Evolutionary conservation across 768 basidiomycete genomes (phyloP).

Genomic region (Rhodotorula toruloides): DNA sequence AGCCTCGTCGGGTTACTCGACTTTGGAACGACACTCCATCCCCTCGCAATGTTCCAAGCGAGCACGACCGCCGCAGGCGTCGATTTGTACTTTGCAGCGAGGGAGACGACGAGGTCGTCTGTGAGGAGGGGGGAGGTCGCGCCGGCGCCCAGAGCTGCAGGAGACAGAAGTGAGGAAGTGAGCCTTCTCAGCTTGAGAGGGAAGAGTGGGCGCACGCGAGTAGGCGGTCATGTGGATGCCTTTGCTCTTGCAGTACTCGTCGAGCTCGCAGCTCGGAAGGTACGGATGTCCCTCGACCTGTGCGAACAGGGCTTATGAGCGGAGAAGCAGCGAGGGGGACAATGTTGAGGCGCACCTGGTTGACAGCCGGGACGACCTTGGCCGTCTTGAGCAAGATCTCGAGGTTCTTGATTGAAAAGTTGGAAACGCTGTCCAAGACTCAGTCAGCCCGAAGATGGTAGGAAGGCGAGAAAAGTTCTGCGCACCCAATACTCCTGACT

Average conservation of each 20-base stretch:
- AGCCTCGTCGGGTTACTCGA: conserved; percentile 66
- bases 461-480: not conserved
- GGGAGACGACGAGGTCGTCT: conserved; percentile 57
- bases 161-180: not conserved
- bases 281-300: conserved; percentile 63
- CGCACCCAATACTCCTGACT: conserved; percentile 63
- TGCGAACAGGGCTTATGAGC: conserved; percentile 6
- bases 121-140: conserved; percentile 50
- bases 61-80: conserved; percentile 62
- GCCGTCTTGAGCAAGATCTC: conserved; percentile 65
- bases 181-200: not conserved
- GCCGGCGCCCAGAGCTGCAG: conserved; percentile 52
- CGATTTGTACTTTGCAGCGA: conserved; percentile 60
- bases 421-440: conserved; percentile 58
- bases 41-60: conserved; percentile 67
- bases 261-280: conserved; percentile 58
- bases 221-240: conserved; percentile 65
- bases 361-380: conserved; percentile 61
- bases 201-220: conserved; percentile 39
- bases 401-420: conserved; percentile 64
- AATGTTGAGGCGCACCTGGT: conserved; percentile 54
- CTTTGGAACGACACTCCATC: conserved; percentile 66
- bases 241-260: conserved; percentile 55
- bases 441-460: not conserved
- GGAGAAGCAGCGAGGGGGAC: not conserved